A percentile compares a stretch with the other conserved stretches of the same genome.
These are phyloP conservation scores for Maudiozyma serrabonitensis DNA, from an alignment of 805 yeast genomes.

Conservation along the genomic window DNA sequence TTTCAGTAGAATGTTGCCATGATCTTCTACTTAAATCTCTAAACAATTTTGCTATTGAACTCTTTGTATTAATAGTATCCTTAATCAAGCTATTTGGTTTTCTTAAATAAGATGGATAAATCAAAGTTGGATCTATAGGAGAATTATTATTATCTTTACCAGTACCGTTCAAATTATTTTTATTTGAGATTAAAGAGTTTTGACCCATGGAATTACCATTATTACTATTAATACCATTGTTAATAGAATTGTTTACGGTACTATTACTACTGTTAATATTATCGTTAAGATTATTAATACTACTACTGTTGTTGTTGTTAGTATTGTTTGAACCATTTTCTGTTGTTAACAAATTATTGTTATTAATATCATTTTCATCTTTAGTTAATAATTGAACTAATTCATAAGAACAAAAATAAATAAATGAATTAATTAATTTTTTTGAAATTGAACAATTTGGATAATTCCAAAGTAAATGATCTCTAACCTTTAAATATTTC, in stretches of 20 bases:
- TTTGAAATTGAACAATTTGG: conserved; percentile 74
- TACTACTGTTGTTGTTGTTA: neutral
- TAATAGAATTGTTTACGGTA: neutral
- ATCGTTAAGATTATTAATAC: neutral
- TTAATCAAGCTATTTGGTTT: conserved; percentile 17
- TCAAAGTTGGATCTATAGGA: conserved; percentile 10
- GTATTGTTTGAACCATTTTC: neutral
- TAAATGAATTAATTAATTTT: conserved; percentile 61
- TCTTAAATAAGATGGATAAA: conserved; percentile 26
- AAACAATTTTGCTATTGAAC: conserved; percentile 56
- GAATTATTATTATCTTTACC: neutral
- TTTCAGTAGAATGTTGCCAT: conserved; percentile 62
- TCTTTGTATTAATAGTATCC: conserved; percentile 27
- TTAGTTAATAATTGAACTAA: conserved; percentile 40
- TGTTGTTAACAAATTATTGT: neutral
- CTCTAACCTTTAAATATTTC: conserved; percentile 66
- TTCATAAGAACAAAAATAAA: conserved; percentile 51
- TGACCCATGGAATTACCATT: neutral
- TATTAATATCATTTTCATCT: conserved; percentile 3
- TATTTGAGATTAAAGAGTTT: neutral
- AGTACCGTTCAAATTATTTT: neutral
- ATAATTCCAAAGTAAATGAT: conserved; percentile 83
- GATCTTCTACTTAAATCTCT: conserved; percentile 86
- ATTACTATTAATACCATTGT: neutral
- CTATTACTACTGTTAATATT: neutral